Evolutionary conservation across 805 yeast genomes (phyloP), one percentile per base, ranked within the genome.

Genomic region (Saitoella complicata): DNA sequence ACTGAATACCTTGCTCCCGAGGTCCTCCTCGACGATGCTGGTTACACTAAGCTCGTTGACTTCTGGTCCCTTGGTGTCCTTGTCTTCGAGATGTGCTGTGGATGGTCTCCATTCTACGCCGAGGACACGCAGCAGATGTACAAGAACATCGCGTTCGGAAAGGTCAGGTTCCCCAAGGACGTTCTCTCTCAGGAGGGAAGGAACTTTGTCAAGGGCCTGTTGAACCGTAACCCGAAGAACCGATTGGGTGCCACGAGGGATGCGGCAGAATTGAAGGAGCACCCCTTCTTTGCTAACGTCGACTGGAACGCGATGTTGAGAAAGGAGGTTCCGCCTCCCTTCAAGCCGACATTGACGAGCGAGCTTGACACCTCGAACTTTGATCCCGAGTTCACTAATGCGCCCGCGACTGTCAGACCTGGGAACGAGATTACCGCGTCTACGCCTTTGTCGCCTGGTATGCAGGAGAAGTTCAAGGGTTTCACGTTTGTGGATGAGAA

Each of bases 71-170:
- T 91, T 47, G 98, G 98, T 48, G 98, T 91, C 30, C 68, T 91
- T 47, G 86, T 91, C 40, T 91, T 91, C 63, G 98, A 91, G 66
- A 91, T 91, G 98, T 87, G 97, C 63, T 91, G 97, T 66, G 98
- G 98, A 43, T 91, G 97, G 98, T 82, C 95, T 4, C 98, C 98
- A 45, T 91, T 91, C 62, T 91, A 85, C 58, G 98, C 97, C 31
- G 96, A 88, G 51, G 88, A 85, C 62, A 86, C 94, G 42, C 97
- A 91, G 67, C 95, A 91, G 63, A 91, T 91, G 98, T 91, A 91
- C 66, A 91, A 88, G 67, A 91, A 91, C 65, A 91, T 91, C 67
- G 98, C 97, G 4, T 91, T 86, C 64, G 98, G 98, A 50, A 91
- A 88, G 62, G 97, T 91, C 39, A 73, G 95, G 57, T 91, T 91